Conservation (phyloP, 192 early-diverging fungal species). For the Funneliformis geosporum region DNA sequence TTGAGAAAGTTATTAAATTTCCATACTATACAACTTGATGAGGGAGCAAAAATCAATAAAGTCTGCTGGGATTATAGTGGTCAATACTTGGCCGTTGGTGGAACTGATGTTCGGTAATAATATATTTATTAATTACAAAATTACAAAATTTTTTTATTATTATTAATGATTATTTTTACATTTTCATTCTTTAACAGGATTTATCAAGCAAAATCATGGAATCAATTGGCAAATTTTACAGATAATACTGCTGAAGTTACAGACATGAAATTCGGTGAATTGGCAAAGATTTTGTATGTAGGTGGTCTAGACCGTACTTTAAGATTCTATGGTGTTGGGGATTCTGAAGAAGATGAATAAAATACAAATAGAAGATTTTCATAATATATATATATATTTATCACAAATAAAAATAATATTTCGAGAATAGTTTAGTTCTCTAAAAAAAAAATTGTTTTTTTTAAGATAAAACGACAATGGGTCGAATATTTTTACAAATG, state of each 20-base stretch:
- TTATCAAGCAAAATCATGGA: conserved; percentile 72
- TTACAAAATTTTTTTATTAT: neutral
- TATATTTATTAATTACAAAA: neutral
- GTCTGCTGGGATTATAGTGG: conserved; percentile 82
- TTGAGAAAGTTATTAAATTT: conserved; percentile 80
- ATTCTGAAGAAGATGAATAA: neutral
- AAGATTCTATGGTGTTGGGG: conserved; percentile 49
- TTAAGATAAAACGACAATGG: too few species aligned
- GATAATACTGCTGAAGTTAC: conserved; percentile 59
- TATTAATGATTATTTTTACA: neutral
- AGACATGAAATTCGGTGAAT: conserved; percentile 56
- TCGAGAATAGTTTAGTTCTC: too few species aligned
- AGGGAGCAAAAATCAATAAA: conserved; percentile 54
- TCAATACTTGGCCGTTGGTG: conserved; percentile 79
- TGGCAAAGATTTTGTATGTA: conserved; percentile 55
- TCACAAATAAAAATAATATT: too few species aligned
- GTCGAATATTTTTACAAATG: too few species aligned
- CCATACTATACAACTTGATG: conserved; percentile 65
- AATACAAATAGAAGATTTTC: too few species aligned
- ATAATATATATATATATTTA: too few species aligned
- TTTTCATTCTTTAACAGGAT: conserved; percentile 40
- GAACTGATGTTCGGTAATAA: conserved; percentile 53
- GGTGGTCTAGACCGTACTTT: conserved; percentile 61
- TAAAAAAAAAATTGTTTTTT: too few species aligned
- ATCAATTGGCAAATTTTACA: conserved; percentile 47